Percentiles rank a stretch among this genome's conserved stretches.
Conservation (phyloP, 805 yeast species). For the Barnettozyma salicaria region DNA sequence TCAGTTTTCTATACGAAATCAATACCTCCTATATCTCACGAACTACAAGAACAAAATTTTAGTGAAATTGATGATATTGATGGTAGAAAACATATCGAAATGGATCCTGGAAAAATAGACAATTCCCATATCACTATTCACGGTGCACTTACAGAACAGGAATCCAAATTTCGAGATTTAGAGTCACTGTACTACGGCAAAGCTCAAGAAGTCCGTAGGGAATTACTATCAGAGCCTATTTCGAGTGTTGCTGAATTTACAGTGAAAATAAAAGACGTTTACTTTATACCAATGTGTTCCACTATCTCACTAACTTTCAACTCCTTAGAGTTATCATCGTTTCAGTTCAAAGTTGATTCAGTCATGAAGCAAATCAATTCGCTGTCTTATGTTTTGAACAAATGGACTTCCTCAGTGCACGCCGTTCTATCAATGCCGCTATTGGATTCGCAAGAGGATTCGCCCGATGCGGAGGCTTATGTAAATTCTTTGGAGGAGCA, state of each 20-base stretch:
- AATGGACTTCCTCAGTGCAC: constrained; percentile 42
- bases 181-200: constrained; percentile 50
- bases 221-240: constrained; percentile 37
- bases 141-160: constrained; percentile 25
- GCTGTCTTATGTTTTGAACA: constrained; percentile 47
- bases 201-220: constrained; percentile 58
- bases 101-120: constrained; percentile 13
- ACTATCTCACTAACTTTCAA: too few relatives aligned
- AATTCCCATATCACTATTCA: constrained; percentile 2
- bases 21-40: constrained; percentile 31
- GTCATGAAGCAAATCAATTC: constrained; percentile 36
- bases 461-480: constrained; percentile 58
- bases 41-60: too few relatives aligned
- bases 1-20: constrained; percentile 60
- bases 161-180: constrained; percentile 33
- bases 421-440: constrained; percentile 44
- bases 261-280: constrained; percentile 4
- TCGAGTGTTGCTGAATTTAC: constrained; percentile 10
- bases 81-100: constrained; percentile 9
- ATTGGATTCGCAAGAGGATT: constrained; percentile 38
- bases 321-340: constrained; percentile 12
- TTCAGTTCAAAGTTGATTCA: constrained; percentile 13
- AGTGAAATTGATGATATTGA: too few relatives aligned
- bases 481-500: constrained; percentile 68
- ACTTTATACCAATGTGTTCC: background rate